These are phyloP conservation scores for Sugiyamaella sp. DNA, from an alignment of 1,139 yeast species.

Conservation along the genomic window DNA sequence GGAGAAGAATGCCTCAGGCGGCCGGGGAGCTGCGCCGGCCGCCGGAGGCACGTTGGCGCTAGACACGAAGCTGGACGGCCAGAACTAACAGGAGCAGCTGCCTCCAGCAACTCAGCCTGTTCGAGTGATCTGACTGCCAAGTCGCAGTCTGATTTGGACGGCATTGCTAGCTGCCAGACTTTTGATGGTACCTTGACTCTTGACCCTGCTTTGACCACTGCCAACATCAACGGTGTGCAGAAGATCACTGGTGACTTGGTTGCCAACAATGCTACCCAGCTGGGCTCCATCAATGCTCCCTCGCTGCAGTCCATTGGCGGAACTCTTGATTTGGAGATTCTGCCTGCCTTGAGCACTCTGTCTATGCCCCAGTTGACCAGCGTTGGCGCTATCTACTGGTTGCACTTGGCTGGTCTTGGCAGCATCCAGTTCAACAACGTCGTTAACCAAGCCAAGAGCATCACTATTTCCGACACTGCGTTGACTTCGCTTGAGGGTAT, in stretches of 20 bases:
- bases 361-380: conserved; percentile 78
- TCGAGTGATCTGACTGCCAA: conserved; percentile 45
- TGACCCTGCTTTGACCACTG: conserved; percentile 53
- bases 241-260: conserved; percentile 75
- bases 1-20: conserved; percentile 2
- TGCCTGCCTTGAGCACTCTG: conserved; percentile 68
- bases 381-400: conserved; percentile 77
- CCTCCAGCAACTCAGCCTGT: conserved; percentile 27
- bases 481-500: conserved; percentile 80
- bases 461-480: conserved; percentile 84
- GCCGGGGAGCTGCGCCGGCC: conserved; percentile 10
- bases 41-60: conserved; percentile 14
- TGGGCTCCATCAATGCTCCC: conserved; percentile 74
- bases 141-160: conserved; percentile 75
- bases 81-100: conserved; percentile 23
- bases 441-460: conserved; percentile 71
- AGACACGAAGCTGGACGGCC: too few relatives aligned
- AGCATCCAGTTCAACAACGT: conserved; percentile 71
- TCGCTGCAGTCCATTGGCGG: conserved; percentile 74
- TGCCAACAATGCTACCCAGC: conserved; percentile 64
- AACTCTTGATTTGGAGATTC: conserved; percentile 59
- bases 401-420: conserved; percentile 81
- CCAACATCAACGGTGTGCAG: conserved; percentile 57
- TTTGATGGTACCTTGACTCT: conserved; percentile 78
- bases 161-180: conserved; percentile 72